Conservation (phyloP, 331 rosid genomes). For the Erythrophleum ivorense region DNA sequence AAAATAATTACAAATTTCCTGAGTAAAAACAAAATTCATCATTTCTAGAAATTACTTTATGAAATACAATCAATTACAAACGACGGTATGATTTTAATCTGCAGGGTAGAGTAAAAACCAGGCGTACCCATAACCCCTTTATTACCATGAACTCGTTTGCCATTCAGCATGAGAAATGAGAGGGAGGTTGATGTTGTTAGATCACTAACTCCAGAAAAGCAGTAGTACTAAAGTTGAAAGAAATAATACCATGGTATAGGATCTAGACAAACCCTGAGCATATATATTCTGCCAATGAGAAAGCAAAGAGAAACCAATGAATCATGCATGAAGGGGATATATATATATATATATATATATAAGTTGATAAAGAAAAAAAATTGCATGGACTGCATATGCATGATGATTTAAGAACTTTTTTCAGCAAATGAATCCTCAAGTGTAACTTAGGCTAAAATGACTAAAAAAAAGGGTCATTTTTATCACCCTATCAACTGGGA, state of each 20-base stretch:
- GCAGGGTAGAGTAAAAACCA: slow-evolving; percentile 15
- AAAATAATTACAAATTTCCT: slow-evolving; percentile 43
- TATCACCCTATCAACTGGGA: neutral
- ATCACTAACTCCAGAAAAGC: slow-evolving; percentile 43
- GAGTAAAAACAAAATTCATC: slow-evolving; percentile 30
- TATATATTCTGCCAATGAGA: slow-evolving; percentile 44
- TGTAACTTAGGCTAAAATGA: neutral
- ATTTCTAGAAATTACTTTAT: slow-evolving; percentile 37
- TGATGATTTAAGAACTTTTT: neutral
- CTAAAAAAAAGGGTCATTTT: neutral
- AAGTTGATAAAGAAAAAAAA: neutral
- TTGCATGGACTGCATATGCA: neutral
- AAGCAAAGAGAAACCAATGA: slow-evolving; percentile 7
- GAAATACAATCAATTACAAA: slow-evolving; percentile 12
- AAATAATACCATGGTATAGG: slow-evolving; percentile 38
- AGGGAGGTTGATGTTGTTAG: neutral
- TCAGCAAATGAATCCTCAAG: neutral
- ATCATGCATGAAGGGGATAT: neutral
- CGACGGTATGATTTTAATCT: slow-evolving; percentile 19
- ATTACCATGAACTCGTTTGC: no score
- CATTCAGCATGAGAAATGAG: neutral
- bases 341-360: neutral
- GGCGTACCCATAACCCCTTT: slow-evolving; percentile 16
- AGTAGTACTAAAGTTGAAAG: slow-evolving; percentile 41
- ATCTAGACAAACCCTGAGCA: slow-evolving; percentile 41